Conservation (phyloP, 805 yeast genomes). For the Candida glaebosa region DNA sequence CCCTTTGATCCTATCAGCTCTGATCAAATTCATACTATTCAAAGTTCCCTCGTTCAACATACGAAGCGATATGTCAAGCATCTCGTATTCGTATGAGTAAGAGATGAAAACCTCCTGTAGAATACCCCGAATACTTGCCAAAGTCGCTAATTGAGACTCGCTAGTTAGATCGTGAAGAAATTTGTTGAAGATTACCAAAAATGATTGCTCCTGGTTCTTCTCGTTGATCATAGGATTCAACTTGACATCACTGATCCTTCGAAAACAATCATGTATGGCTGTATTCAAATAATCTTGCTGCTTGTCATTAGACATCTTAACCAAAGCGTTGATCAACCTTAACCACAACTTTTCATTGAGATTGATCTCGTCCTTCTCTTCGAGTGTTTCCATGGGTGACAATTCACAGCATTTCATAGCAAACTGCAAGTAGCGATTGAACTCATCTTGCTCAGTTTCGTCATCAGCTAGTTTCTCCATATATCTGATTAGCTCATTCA, state of each 20-base stretch:
- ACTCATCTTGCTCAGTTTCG: slow-evolving; percentile 1
- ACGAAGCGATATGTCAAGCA: slow-evolving; percentile 47
- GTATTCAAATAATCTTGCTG: slow-evolving; percentile 16
- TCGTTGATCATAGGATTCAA: slow-evolving; percentile 14
- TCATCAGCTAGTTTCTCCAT: slow-evolving; percentile 10
- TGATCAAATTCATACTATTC: slow-evolving; percentile 41
- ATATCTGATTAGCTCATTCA: slow-evolving; percentile 9
- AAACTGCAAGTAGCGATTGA: slow-evolving; percentile 31
- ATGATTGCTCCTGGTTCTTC: slow-evolving; percentile 28
- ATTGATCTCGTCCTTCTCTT: slow-evolving; percentile 10
- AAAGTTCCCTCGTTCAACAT: slow-evolving; percentile 57
- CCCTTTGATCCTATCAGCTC: slow-evolving; percentile 48
- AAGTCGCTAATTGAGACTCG: slow-evolving; percentile 46
- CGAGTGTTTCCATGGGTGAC: slow-evolving; percentile 10
- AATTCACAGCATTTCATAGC: slow-evolving; percentile 31
- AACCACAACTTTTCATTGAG: slow-evolving; percentile 29
- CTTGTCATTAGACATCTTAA: slow-evolving; percentile 15
- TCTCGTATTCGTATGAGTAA: slow-evolving; percentile 59
- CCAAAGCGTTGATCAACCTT: slow-evolving; percentile 21
- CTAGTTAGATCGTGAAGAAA: slow-evolving; percentile 42
- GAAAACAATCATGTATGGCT: slow-evolving; percentile 31
- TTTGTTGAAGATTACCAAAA: slow-evolving; percentile 51
- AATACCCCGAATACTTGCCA: slow-evolving; percentile 58
- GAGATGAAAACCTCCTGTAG: slow-evolving; percentile 62
- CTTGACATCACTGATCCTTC: slow-evolving; percentile 26